phyloP scores from a whole-genome alignment of 495 filamentous ascomycete genomes.

The Rusavskia elegans region DNA sequence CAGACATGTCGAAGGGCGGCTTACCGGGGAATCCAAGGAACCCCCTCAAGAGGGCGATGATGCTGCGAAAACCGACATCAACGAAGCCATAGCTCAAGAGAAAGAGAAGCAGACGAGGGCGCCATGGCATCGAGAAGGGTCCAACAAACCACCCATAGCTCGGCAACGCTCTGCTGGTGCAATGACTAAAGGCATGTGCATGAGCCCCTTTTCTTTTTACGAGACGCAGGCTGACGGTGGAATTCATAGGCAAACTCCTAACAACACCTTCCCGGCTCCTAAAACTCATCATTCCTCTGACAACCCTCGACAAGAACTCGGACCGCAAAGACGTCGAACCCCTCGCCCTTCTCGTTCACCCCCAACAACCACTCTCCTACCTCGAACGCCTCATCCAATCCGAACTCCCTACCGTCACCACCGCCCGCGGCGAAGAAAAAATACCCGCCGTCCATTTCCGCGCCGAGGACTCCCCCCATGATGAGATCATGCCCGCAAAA shows the following conservation, averaged over 20 bases:
- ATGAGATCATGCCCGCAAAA: slow-evolving; percentile 28
- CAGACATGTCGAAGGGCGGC: neutral
- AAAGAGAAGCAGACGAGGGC: slow-evolving; percentile 34
- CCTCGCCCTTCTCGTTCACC: slow-evolving; percentile 76
- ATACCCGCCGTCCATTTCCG: slow-evolving; percentile 65
- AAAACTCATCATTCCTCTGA: slow-evolving; percentile 75
- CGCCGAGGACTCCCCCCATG: slow-evolving; percentile 54
- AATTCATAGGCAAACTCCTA: slow-evolving; percentile 62
- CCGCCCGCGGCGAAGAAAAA: slow-evolving; percentile 40
- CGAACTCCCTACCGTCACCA: slow-evolving; percentile 58
- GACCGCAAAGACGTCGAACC: slow-evolving; percentile 57
- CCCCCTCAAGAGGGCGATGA: slow-evolving; percentile 22
- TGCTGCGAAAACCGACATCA: slow-evolving; percentile 24
- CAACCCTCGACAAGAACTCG: slow-evolving; percentile 38
- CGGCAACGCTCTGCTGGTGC: slow-evolving; percentile 29
- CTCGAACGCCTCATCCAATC: slow-evolving; percentile 82
- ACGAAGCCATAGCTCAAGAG: slow-evolving; percentile 23
- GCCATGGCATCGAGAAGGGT: slow-evolving; percentile 59
- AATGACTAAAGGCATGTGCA: slow-evolving; percentile 45
- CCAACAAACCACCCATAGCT: slow-evolving; percentile 38
- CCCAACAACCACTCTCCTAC: slow-evolving; percentile 85
- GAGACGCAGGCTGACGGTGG: neutral
- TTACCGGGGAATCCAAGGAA: slow-evolving; percentile 14
- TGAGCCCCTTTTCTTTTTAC: neutral
- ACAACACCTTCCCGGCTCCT: slow-evolving; percentile 81